Base-by-base conservation (phyloP, 768 basidiomycete genomes). In the Mycena crocata region DNA sequence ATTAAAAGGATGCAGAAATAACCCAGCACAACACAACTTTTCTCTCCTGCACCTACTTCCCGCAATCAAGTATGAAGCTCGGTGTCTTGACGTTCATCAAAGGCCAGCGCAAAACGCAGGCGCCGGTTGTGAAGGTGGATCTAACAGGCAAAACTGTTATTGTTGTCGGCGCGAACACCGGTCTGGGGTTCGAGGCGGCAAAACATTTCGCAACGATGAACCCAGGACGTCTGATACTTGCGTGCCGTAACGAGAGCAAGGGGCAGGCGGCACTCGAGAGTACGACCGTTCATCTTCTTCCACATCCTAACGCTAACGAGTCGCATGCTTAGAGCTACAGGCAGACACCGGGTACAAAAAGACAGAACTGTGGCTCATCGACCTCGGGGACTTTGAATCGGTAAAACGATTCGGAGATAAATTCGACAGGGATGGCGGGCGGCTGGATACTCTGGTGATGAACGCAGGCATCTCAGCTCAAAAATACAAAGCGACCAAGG, bases 311-410 rank as follows among this genome's bases (percentile, higher is more conserved):
- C 15, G 14, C 17, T 26, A 8, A 14, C 17, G 12, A 13, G 4
- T n/a, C 14, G n/a, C 49, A 21, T 10, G 56, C 40, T 17, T 34
- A 79, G 77, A 75, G 9, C 63, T 79, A 9, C 56, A 57, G 52
- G 39, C 14, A 8, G 59, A 52, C 0, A 77, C 76, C 0, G 70
- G 72, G 1, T 80, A 58, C 64, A 46, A 50, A 17, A 64, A 57
- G 24, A 74, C 75, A 32, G 76, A 79, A 52, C 62, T 73, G 14
- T 77, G 77, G 76, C 30, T 66, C 31, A 57, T 80, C 48, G 79
- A 80, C 61, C 68, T 79, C 30, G 59, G 71, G 7, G 48, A 65
- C n/a, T 78, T 79, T 51, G 70, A 61, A 9, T 77, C 75, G 15
- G 74, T 79, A 19, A 68, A 58, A 9, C 66, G 51, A 21, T 80